Evolutionary conservation across 495 filamentous ascomycete species (phyloP), one percentile per base, ranked within the genome.

Genomic region (Aspergillus nidulans): DNA sequence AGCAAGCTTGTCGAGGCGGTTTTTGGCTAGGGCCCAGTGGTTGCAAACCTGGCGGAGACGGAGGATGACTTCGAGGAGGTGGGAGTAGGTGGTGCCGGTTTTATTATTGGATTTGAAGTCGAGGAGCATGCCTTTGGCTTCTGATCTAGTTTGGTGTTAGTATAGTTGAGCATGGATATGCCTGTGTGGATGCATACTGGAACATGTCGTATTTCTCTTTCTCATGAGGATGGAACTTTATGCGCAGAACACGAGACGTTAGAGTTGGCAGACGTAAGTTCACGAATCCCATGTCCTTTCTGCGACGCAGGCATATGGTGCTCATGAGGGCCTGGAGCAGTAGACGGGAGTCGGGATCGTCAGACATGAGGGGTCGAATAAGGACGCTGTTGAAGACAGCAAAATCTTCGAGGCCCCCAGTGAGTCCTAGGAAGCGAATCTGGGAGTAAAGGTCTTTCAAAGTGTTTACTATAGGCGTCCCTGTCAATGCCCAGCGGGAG

Each of bases 271-370:
- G 78, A 46, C 85, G 85, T 12, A 96, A 71, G 58, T 97, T 89
- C 41, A 97, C 78, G 56, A 96, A 96, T 9, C 78, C 79, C 91
- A 96, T 96, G 50, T 91, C 85, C 69, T 97, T 97, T 59, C 85
- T 84, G 23, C 92, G 82, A 34, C 92, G 81, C 20, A 97, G 76
- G 61, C 89, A 95, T 24, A 95, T 79, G n/a, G 87, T 88, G 6
- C 74, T 76, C 82, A 95, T 94, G 41, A 96, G 74, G 2, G 83
- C 79, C 62, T 92, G 88, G 13, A 95, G 76, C 16, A 95, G 69
- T 16, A 77, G 65, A 39, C 81, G 84, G 19, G 86, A 84, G 34
- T 78, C 72, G 10, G 73, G 69, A 16, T 85, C 76, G 5, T 84
- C 86, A 24, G 66, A 53, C 10, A 75, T 81, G 6, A 96, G 74